Evolutionary conservation across 139 green algal species (phyloP).

Genomic region (Chlorella sp.): DNA sequence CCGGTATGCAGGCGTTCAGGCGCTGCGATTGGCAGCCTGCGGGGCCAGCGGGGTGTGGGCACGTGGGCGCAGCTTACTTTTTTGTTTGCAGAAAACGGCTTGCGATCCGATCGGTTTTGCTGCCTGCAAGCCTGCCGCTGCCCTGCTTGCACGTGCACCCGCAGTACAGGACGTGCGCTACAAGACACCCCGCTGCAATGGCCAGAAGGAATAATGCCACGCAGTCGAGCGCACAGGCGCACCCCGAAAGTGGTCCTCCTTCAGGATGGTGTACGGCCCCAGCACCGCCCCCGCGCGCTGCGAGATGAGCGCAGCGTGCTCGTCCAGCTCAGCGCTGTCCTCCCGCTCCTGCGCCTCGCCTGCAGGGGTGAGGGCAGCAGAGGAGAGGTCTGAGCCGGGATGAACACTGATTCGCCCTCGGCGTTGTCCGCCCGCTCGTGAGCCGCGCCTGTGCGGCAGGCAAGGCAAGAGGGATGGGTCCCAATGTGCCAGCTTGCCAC

Average conservation of each 20-base stretch:
- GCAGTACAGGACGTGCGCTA: no score
- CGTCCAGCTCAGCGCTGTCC: slow-evolving; percentile 27
- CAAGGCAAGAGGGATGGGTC: no score
- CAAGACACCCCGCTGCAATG: no score
- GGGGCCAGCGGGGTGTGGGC: slow-evolving; percentile 63
- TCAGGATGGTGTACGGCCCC: slow-evolving; percentile 85
- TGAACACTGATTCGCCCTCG: no score
- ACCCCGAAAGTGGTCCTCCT: slow-evolving; percentile 86
- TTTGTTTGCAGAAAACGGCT: slow-evolving; percentile 31
- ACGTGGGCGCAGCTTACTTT: no score
- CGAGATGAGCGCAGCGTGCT: slow-evolving; percentile 48
- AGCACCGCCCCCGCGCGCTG: slow-evolving; percentile 73
- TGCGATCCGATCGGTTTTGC: neutral
- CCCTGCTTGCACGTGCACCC: no score
- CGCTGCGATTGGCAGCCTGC: slow-evolving; percentile 61
- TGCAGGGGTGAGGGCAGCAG: neutral
- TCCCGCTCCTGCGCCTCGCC: slow-evolving; percentile 21
- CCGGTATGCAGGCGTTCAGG: slow-evolving; percentile 44
- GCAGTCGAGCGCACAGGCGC: neutral
- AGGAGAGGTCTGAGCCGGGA: no score
- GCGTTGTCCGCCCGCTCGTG: no score
- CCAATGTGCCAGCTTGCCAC: neutral
- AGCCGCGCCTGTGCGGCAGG: no score
- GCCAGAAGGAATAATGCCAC: no score
- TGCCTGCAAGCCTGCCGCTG: neutral